Conservation (phyloP, 371 early-diverging fungal species). For the Polyrhizophydium stewartii region DNA sequence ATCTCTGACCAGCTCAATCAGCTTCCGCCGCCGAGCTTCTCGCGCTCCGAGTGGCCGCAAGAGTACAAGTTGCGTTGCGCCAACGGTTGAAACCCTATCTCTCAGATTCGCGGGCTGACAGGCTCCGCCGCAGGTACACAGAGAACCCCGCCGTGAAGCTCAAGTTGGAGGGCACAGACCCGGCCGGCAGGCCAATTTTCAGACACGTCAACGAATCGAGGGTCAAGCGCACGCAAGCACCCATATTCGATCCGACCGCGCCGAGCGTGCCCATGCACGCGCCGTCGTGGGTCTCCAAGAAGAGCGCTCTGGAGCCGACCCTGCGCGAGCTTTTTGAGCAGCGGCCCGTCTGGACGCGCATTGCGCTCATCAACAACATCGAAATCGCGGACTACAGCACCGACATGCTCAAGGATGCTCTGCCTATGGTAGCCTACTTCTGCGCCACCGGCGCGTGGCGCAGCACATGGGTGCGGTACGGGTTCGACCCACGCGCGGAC, state of each 20-base stretch:
- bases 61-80: slow-evolving; percentile 40
- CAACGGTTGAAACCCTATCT: slow-evolving; percentile 19
- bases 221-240: too few relatives aligned
- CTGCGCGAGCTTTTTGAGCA: slow-evolving; percentile 38
- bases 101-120: slow-evolving; percentile 42
- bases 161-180: not conserved
- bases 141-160: not conserved
- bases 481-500: slow-evolving; percentile 56
- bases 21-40: slow-evolving; percentile 57
- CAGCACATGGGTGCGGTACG: slow-evolving; percentile 58
- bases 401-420: slow-evolving; percentile 25
- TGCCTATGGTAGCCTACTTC: slow-evolving; percentile 41
- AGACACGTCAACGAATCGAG: too few relatives aligned
- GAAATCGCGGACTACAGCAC: slow-evolving; percentile 8
- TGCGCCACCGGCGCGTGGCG: slow-evolving; percentile 57
- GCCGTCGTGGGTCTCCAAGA: too few relatives aligned
- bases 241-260: too few relatives aligned
- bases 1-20: slow-evolving; percentile 26
- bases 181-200: too few relatives aligned
- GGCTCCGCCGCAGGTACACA: slow-evolving; percentile 23
- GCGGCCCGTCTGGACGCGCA: slow-evolving; percentile 55
- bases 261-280: too few relatives aligned
- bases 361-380: slow-evolving; percentile 34
- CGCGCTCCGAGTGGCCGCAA: slow-evolving; percentile 41
- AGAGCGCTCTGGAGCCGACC: too few relatives aligned